These are phyloP conservation scores for Andrographis paniculata DNA, from an alignment of 305 asterid genomes.

Conservation along the genomic window DNA sequence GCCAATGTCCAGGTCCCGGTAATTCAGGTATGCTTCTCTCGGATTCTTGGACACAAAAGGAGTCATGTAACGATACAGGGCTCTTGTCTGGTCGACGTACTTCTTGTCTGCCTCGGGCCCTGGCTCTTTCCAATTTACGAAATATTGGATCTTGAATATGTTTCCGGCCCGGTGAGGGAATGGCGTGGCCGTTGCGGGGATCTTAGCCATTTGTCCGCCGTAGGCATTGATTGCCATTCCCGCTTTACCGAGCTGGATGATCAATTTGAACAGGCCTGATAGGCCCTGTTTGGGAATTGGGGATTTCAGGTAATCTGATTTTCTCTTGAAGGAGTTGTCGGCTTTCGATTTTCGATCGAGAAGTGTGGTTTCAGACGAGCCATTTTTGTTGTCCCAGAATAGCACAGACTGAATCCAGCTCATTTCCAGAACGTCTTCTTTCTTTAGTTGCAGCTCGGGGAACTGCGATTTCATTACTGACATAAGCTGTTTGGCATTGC, in stretches of 20 bases:
- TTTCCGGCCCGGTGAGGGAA: slow-evolving; percentile 56
- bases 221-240: slow-evolving; percentile 52
- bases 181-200: slow-evolving; percentile 37
- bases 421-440: slow-evolving; percentile 39
- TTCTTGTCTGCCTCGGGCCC: slow-evolving; percentile 25
- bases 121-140: slow-evolving; percentile 39
- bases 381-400: slow-evolving; percentile 34
- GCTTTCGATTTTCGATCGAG: slow-evolving; percentile 25
- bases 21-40: slow-evolving; percentile 46
- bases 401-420: slow-evolving; percentile 49
- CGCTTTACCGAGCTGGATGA: slow-evolving; percentile 28
- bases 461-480: slow-evolving; percentile 20
- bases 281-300: slow-evolving; percentile 30
- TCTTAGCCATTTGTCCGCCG: slow-evolving; percentile 47
- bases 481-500: slow-evolving; percentile 23
- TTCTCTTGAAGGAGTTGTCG: slow-evolving; percentile 37
- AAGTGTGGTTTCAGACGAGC: slow-evolving; percentile 23
- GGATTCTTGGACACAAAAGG: slow-evolving; percentile 51
- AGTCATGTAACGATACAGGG: slow-evolving; percentile 34
- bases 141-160: slow-evolving; percentile 46
- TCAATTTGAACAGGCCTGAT: slow-evolving; percentile 21
- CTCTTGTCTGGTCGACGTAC: slow-evolving; percentile 28
- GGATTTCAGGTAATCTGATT: slow-evolving; percentile 47
- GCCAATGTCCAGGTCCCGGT: slow-evolving; percentile 58
- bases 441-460: slow-evolving; percentile 28